Evolutionary conservation across 139 green algal genomes (phyloP).

Genomic region (Chlorella sp.): DNA sequence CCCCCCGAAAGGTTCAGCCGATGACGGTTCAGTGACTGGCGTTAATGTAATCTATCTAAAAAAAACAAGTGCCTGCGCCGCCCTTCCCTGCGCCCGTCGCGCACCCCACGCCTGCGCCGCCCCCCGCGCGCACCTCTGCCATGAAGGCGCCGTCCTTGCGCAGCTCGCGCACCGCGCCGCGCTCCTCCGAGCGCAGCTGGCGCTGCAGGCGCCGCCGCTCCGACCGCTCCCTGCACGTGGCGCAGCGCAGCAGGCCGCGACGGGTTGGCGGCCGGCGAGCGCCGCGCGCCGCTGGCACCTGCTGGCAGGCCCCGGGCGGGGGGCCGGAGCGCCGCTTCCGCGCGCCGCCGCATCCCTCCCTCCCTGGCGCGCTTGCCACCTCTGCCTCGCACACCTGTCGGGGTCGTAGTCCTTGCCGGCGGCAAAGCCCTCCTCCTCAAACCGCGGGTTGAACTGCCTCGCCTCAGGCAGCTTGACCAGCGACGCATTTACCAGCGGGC

Average conservation of each 20-base stretch:
- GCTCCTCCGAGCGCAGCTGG: slow-evolving; percentile 64
- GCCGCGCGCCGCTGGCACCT: background rate
- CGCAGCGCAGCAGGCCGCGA: background rate
- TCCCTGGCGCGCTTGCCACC: background rate
- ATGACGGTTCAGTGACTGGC: too few species aligned
- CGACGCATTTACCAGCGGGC: slow-evolving; percentile 26
- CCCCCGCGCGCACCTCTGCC: too few species aligned
- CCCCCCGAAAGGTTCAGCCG: too few species aligned
- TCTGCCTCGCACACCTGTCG: slow-evolving; percentile 47
- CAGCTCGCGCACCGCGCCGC: slow-evolving; percentile 88
- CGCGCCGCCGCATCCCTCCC: too few species aligned
- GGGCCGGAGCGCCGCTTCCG: background rate
- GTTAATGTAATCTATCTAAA: too few species aligned
- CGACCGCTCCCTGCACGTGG: slow-evolving; percentile 52
- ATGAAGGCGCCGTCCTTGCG: slow-evolving; percentile 85
- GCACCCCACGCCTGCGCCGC: too few species aligned
- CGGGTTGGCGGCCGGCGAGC: background rate
- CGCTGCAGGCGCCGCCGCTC: slow-evolving; percentile 68
- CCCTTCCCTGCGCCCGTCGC: too few species aligned
- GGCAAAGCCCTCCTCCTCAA: slow-evolving; percentile 89
- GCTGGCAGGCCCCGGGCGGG: background rate
- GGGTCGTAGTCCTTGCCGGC: slow-evolving; percentile 80
- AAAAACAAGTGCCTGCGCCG: too few species aligned
- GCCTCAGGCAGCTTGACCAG: slow-evolving; percentile 46
- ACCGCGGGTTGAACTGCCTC: slow-evolving; percentile 81